phyloP scores from a whole-genome alignment of 768 basidiomycete genomes.

The Dioszegia aurantiaca region DNA sequence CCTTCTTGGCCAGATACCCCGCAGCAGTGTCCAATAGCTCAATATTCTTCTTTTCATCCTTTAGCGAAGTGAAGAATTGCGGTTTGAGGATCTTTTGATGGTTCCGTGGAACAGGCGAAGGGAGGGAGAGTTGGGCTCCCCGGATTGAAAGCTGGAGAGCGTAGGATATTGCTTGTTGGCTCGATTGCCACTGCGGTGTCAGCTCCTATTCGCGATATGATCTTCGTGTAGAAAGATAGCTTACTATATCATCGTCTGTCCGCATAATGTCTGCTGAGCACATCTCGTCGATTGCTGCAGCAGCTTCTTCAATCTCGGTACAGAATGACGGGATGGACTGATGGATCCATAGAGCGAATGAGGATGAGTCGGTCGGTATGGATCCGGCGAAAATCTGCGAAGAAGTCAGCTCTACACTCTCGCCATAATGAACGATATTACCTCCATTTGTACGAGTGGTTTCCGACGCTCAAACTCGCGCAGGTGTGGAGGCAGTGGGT shows the following conservation, averaged over 20 bases:
- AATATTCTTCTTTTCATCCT: constrained; percentile 31
- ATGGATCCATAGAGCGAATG: constrained; percentile 85
- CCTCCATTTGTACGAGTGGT: constrained; percentile 76
- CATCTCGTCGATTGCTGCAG: constrained; percentile 36
- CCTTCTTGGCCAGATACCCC: constrained; percentile 34
- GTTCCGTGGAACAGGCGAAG: constrained; percentile 68
- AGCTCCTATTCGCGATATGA: constrained; percentile 2
- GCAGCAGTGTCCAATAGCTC: constrained; percentile 31
- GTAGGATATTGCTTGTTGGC: constrained; percentile 56
- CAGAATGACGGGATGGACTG: constrained; percentile 91
- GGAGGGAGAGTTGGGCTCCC: constrained; percentile 82
- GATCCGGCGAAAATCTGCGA: constrained; percentile 39
- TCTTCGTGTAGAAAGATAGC: constrained; percentile 12
- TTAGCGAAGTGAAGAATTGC: constrained; percentile 60
- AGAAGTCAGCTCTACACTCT: constrained; percentile 12
- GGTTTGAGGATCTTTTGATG: constrained; percentile 82
- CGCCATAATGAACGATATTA: constrained; percentile 38
- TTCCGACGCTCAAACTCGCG: constrained; percentile 62
- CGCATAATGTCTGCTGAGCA: constrained; percentile 49
- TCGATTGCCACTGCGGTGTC: constrained; percentile 48
- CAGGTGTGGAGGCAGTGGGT: constrained; percentile 62
- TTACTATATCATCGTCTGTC: constrained; percentile 52
- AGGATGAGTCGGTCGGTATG: constrained; percentile 77
- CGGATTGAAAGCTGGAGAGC: constrained; percentile 78
- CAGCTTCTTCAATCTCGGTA: constrained; percentile 64